Conservation (phyloP, 306 rosid species). For the Coriaria nepalensis region DNA sequence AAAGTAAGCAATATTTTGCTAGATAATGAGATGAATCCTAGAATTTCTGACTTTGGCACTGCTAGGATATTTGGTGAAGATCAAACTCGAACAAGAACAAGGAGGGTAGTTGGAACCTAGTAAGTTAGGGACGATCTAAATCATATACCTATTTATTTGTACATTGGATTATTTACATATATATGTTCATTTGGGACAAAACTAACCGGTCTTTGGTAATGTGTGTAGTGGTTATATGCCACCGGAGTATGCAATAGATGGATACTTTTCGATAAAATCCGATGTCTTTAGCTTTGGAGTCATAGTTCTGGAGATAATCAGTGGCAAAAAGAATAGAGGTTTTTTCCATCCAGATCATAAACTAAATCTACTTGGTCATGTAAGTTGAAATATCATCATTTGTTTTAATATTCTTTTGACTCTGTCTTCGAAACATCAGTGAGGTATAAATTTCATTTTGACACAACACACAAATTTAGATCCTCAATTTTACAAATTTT, state of each 20-base stretch:
- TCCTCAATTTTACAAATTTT: too few relatives aligned
- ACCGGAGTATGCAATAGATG: conserved; percentile 28
- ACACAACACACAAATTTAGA: not conserved
- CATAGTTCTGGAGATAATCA: conserved; percentile 30
- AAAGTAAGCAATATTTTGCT: conserved; percentile 38
- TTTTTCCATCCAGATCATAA: conserved; percentile 17
- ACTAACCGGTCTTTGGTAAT: not conserved
- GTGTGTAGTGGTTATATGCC: conserved; percentile 36
- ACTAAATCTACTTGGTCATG: conserved; percentile 40
- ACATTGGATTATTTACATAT: not conserved
- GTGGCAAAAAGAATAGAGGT: conserved; percentile 35
- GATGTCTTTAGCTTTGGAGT: conserved; percentile 46
- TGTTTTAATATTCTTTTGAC: not conserved
- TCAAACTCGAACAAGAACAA: conserved; percentile 31
- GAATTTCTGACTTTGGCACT: conserved; percentile 40
- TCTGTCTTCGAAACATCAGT: not conserved
- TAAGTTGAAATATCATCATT: conserved; percentile 2
- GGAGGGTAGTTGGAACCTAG: conserved; percentile 38
- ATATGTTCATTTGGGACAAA: not conserved
- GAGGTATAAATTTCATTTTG: not conserved
- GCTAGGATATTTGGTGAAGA: conserved; percentile 36
- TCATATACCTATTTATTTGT: not conserved
- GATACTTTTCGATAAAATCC: conserved; percentile 25
- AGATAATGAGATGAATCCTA: conserved; percentile 29
- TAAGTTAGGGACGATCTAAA: conserved; percentile 10